Evolutionary conservation across 192 early-diverging fungal species (phyloP).

Genomic region (Piromyces finnis): DNA sequence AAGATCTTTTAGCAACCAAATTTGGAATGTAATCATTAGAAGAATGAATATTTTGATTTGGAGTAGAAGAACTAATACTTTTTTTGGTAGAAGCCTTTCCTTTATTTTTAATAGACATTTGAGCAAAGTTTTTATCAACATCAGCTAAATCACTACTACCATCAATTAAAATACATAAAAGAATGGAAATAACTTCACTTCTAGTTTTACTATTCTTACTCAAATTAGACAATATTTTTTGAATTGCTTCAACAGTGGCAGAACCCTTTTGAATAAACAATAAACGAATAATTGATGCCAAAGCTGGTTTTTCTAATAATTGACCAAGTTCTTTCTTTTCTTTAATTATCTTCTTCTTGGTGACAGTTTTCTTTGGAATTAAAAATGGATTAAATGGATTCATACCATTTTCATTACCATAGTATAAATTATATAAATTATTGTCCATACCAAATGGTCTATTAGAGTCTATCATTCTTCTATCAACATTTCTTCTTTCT

Average conservation of each 20-base stretch:
- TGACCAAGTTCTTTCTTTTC: slow-evolving; percentile 48
- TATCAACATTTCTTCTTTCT: slow-evolving; percentile 24
- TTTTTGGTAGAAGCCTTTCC: slow-evolving; percentile 15
- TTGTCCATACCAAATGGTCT: neutral
- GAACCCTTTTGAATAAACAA: slow-evolving; percentile 51
- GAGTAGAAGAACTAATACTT: slow-evolving; percentile 3
- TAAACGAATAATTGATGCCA: slow-evolving; percentile 68
- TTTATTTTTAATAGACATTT: slow-evolving; percentile 44
- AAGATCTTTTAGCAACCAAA: slow-evolving; percentile 70
- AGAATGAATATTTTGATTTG: slow-evolving; percentile 7
- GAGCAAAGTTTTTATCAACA: slow-evolving; percentile 59
- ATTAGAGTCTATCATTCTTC: too few species aligned
- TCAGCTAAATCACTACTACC: slow-evolving; percentile 54
- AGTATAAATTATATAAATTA: neutral
- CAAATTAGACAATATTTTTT: slow-evolving; percentile 49
- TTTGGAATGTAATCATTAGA: slow-evolving; percentile 56
- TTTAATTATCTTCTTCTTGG: slow-evolving; percentile 6
- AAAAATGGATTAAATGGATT: neutral
- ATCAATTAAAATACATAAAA: slow-evolving; percentile 71
- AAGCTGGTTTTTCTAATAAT: slow-evolving; percentile 60
- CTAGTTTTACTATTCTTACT: slow-evolving; percentile 80
- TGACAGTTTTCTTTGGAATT: slow-evolving; percentile 7
- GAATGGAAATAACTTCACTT: slow-evolving; percentile 61
- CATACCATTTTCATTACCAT: neutral
- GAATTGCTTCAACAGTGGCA: slow-evolving; percentile 24